Evolutionary conservation across 2,329 filamentous ascomycete genomes (phyloP).

Genomic region (Fusarium sp.): DNA sequence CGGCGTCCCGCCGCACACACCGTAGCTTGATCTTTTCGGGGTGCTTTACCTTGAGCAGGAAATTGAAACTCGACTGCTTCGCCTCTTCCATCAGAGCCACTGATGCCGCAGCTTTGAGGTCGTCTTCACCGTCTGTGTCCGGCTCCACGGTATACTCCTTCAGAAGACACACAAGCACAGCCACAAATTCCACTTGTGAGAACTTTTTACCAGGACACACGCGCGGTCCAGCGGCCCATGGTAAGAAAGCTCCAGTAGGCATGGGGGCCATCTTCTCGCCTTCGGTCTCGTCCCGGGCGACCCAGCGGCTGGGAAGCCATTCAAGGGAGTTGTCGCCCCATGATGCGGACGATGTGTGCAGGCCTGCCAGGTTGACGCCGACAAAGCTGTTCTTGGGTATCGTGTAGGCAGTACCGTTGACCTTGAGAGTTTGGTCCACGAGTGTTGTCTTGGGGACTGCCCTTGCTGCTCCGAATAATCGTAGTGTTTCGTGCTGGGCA

Average conservation of each 20-base stretch:
- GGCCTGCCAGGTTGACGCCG: slow-evolving; percentile 35
- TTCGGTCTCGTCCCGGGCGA: slow-evolving; percentile 18
- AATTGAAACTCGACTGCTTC: slow-evolving; percentile 43
- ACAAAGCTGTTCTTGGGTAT: slow-evolving; percentile 37
- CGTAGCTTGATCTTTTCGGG: slow-evolving; percentile 38
- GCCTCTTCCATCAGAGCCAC: slow-evolving; percentile 36
- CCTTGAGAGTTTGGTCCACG: slow-evolving; percentile 24
- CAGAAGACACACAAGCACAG: slow-evolving; percentile 34
- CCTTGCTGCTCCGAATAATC: slow-evolving; percentile 36
- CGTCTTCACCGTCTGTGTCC: slow-evolving; percentile 19
- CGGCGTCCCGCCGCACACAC: slow-evolving; percentile 24
- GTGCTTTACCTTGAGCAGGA: slow-evolving; percentile 42
- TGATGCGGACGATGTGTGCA: slow-evolving; percentile 31
- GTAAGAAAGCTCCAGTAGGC: slow-evolving; percentile 28
- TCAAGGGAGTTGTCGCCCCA: slow-evolving; percentile 38
- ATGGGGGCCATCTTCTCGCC: slow-evolving; percentile 27
- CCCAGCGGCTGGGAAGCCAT: slow-evolving; percentile 42
- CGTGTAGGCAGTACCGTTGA: slow-evolving; percentile 31
- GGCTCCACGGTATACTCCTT: slow-evolving; percentile 38
- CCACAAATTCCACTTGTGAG: slow-evolving; percentile 44
- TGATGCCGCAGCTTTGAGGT: slow-evolving; percentile 25
- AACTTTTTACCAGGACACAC: slow-evolving; percentile 43
- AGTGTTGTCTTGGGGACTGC: slow-evolving; percentile 37
- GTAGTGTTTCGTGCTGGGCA: slow-evolving; percentile 33
- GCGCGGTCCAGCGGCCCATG: slow-evolving; percentile 35